A percentile compares a stretch with the other conserved stretches of the same genome.
phyloP scores from a whole-genome alignment of 2,329 filamentous ascomycete species.

The Ceratocystis cacaofunesta region DNA sequence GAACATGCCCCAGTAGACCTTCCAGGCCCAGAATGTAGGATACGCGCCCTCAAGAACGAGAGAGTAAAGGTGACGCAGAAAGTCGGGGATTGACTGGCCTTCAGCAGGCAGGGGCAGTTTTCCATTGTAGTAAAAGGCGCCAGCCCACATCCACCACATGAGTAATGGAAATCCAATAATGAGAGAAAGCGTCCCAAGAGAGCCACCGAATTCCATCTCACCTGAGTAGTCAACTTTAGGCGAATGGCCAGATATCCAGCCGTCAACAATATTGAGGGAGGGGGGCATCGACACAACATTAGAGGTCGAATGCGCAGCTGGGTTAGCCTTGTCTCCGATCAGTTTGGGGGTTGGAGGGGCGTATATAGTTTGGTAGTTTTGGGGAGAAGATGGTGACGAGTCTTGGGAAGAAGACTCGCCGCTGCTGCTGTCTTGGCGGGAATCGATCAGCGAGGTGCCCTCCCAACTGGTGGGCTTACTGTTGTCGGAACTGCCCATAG shows the following conservation, averaged over 20 bases:
- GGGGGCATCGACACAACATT: constrained; percentile 21
- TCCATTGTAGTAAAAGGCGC: constrained; percentile 81
- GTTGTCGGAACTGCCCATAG: constrained; percentile 1
- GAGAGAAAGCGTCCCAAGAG: constrained; percentile 62
- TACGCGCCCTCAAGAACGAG: constrained; percentile 74
- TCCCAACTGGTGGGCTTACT: constrained; percentile 2
- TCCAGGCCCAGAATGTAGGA: constrained; percentile 69
- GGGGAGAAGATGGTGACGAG: background rate
- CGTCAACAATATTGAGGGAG: constrained; percentile 30
- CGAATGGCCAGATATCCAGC: constrained; percentile 45
- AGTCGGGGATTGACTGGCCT: constrained; percentile 55
- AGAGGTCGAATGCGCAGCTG: constrained; percentile 20
- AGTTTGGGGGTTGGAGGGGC: constrained; percentile 16
- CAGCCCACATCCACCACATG: constrained; percentile 99
- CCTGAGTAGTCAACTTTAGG: constrained; percentile 49
- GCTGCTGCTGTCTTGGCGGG: background rate
- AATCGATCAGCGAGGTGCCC: constrained; percentile 1
- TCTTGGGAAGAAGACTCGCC: constrained; percentile 16
- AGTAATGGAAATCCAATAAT: constrained; percentile 87
- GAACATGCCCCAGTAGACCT: constrained; percentile 90
- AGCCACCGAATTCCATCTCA: constrained; percentile 74
- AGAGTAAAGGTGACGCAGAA: constrained; percentile 52
- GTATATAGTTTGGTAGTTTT: background rate
- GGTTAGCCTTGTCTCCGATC: constrained; percentile 10
- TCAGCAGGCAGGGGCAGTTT: constrained; percentile 53